Base-by-base conservation (phyloP, 2,329 filamentous ascomycete genomes). In the Mycosphaerella sp. region DNA sequence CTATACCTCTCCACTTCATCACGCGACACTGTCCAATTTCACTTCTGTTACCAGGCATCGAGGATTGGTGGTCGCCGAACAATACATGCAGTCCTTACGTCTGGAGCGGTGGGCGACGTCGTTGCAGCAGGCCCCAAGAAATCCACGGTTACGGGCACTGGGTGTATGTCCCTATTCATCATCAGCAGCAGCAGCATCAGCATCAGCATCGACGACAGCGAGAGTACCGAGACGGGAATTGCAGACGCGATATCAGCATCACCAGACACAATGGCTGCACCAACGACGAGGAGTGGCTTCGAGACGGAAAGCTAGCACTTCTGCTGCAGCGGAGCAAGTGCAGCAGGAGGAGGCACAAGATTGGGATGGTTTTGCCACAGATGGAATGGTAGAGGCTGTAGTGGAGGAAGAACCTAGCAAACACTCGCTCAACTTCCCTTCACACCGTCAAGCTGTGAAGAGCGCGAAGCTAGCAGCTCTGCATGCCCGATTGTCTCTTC, bases 381-480 rank as follows among this genome's bases (percentile, higher is more conserved):
- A 7, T 6, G 26, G 26, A 29, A 6, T 29, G 6, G 26, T 4
- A 29, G 26, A 29, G 26, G 26, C 3, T 29, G 4, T 4, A 6
- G 3, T 29, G 26, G 26, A 29, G 6, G 26, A 29, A 14, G 57
- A 42, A 12, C 17, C 62, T 39, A 55, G 58, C 29, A 23, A 61
- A 59, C 21, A 56, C 57, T 63, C 62, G 14, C 66, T 62, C n/a
- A 63, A 63, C 23, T 61, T 65, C n/a, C 63, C 67, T 36, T 57
- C 60, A 48, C 62, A 61, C 49, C 51, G 48, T 40, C 51, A 55
- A 50, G 86, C 89, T 42, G 74, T 78, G 56, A 72, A 77, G 61
- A 97, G 92, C 45, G 85, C 90, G 59, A 97, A 96, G 76, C 86
- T 98, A 64, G 84, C 90, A 60, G 91, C 93, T 61, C 82, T 98